Evolutionary conservation across 352 stramenopile genomes (phyloP).

Genomic region (Phytophthora meadii): DNA sequence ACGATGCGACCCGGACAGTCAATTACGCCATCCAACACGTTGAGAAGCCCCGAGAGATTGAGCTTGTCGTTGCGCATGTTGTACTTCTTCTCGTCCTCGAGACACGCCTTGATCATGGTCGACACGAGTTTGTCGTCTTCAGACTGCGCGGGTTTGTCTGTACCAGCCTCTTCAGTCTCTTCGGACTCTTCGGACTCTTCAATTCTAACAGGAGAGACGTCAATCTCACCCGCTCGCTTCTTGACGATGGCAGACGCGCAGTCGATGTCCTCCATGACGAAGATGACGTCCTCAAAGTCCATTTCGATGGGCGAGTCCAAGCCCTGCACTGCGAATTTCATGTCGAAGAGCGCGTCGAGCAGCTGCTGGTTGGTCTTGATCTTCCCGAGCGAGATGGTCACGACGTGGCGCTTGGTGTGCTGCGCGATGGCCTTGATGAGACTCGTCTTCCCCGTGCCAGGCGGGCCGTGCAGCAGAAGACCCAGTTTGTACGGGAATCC

Average conservation of each 20-base stretch:
- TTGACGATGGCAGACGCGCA: constrained; percentile 83
- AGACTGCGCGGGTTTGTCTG: constrained; percentile 12
- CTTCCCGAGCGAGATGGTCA: constrained; percentile 75
- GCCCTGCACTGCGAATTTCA: constrained; percentile 66
- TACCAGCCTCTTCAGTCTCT: not conserved
- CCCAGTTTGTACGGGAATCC: constrained; percentile 91
- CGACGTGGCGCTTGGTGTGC: constrained; percentile 74
- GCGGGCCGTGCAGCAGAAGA: constrained; percentile 88
- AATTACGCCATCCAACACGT: constrained; percentile 92
- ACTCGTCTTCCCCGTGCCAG: constrained; percentile 91
- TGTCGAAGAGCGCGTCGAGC: constrained; percentile 84
- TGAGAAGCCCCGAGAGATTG: constrained; percentile 85
- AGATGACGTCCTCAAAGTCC: constrained; percentile 87
- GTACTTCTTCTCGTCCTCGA: constrained; percentile 39
- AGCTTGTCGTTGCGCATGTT: constrained; percentile 58
- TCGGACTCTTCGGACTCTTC: not conserved
- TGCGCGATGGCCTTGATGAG: constrained; percentile 91
- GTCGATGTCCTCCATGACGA: constrained; percentile 93
- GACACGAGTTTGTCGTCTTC: constrained; percentile 44
- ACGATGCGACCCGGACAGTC: constrained; percentile 91
- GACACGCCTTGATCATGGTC: constrained; percentile 41
- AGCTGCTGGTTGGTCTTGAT: constrained; percentile 73
- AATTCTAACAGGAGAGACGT: constrained; percentile 41
- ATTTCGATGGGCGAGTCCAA: constrained; percentile 74
- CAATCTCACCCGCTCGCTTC: constrained; percentile 48